Evolutionary conservation across 2,329 filamentous ascomycete genomes (phyloP).

Genomic region (Fusarium ramigenum): DNA sequence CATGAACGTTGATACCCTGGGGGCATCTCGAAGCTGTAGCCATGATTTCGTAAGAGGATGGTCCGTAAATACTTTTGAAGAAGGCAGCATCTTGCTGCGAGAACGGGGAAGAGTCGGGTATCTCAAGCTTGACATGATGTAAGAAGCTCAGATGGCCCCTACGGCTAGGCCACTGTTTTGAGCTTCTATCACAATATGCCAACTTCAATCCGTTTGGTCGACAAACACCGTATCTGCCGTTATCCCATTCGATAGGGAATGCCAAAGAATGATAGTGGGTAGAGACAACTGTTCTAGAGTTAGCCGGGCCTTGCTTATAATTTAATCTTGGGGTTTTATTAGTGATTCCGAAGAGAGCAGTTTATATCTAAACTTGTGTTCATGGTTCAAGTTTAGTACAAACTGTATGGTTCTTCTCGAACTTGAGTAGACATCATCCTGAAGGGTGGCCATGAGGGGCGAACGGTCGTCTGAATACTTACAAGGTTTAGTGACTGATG

Average conservation of each 20-base stretch:
- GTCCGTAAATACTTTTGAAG: slow-evolving; percentile 46
- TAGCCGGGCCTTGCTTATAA: not conserved
- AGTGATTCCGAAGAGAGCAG: not conserved
- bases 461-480: slow-evolving; percentile 16
- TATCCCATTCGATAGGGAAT: slow-evolving; percentile 45
- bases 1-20: slow-evolving; percentile 57
- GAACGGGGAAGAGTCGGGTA: slow-evolving; percentile 32
- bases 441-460: not conserved
- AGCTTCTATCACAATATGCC: slow-evolving; percentile 26
- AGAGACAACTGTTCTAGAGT: slow-evolving; percentile 30
- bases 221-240: slow-evolving; percentile 36
- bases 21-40: slow-evolving; percentile 62
- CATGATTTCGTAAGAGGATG: slow-evolving; percentile 64
- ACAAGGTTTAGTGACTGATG: slow-evolving; percentile 46
- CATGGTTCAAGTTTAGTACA: not conserved
- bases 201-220: slow-evolving; percentile 38
- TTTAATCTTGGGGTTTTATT: not conserved
- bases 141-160: slow-evolving; percentile 29
- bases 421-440: not conserved
- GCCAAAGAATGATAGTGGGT: slow-evolving; percentile 42
- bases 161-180: slow-evolving; percentile 32
- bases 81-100: slow-evolving; percentile 26
- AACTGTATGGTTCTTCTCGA: not conserved
- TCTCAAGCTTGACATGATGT: slow-evolving; percentile 35
- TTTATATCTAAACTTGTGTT: not conserved